Percentiles rank a stretch among this genome's conserved stretches.
These are phyloP conservation scores for Metschnikowia amazonensis DNA, from an alignment of 805 yeast species.

Conservation along the genomic window DNA sequence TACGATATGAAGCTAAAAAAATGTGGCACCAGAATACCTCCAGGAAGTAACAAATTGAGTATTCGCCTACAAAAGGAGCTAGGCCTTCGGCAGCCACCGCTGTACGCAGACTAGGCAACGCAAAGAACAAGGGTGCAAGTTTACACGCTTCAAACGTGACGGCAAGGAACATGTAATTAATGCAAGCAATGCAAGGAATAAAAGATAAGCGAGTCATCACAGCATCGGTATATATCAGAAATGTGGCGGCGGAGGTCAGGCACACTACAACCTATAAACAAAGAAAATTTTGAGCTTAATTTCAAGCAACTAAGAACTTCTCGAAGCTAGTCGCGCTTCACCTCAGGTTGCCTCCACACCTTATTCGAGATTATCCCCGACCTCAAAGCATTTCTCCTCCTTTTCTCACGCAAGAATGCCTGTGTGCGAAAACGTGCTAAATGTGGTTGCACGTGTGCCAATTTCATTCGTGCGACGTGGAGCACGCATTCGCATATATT, in stretches of 20 bases:
- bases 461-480: conserved; percentile 1
- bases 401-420: background rate
- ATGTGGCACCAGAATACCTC: conserved; percentile 5
- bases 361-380: background rate
- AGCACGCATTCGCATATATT: conserved; percentile 2
- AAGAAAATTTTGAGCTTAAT: no score
- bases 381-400: background rate
- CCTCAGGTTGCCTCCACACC: background rate
- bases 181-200: background rate
- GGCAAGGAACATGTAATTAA: no score
- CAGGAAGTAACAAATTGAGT: conserved; percentile 12
- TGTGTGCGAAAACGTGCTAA: conserved; percentile 5
- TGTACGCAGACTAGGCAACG: background rate
- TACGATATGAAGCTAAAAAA: background rate
- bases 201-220: conserved; percentile 2
- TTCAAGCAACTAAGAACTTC: background rate
- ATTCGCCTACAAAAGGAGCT: conserved; percentile 5
- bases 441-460: conserved; percentile 5
- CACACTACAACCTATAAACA: background rate
- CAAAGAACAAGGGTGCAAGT: background rate
- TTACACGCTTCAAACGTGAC: background rate
- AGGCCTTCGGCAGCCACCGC: conserved; percentile 3
- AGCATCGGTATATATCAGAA: background rate
- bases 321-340: background rate
- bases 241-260: background rate